Percentiles rank a stretch among this genome's conserved stretches.
Conservation (phyloP, 169 alveolate species). For the Cyclospora cayetanensis region DNA sequence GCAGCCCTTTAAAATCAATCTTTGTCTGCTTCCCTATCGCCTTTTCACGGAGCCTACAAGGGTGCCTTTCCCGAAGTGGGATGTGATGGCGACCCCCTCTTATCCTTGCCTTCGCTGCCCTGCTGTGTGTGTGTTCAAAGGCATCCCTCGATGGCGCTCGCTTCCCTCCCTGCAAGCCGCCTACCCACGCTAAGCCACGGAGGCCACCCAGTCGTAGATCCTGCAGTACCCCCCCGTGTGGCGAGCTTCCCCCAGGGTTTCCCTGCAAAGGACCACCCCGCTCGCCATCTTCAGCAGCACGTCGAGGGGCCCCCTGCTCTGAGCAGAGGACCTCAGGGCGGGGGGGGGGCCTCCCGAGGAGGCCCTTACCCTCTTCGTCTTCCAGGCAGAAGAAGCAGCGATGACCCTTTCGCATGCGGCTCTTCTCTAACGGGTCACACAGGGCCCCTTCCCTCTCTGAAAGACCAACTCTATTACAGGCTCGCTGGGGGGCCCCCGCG, state of each 20-base stretch:
- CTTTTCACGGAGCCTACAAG: too few relatives aligned
- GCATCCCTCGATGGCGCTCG: background rate
- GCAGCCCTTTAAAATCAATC: too few relatives aligned
- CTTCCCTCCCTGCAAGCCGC: background rate
- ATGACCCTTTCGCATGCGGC: background rate
- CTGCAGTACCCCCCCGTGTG: background rate
- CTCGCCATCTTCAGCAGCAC: background rate
- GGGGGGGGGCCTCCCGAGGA: background rate
- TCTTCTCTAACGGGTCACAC: background rate
- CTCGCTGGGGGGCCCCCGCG: background rate
- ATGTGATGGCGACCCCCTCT: too few relatives aligned
- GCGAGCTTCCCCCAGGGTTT: background rate
- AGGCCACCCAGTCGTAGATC: background rate
- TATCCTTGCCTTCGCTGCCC: too few relatives aligned
- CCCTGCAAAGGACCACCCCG: background rate
- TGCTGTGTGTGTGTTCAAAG: too few relatives aligned
- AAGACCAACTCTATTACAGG: background rate
- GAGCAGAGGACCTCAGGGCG: background rate
- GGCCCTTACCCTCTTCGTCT: background rate
- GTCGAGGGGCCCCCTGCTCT: background rate
- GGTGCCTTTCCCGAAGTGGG: too few relatives aligned
- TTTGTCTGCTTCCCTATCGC: too few relatives aligned
- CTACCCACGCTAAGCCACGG: background rate
- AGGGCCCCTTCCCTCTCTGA: too few relatives aligned
- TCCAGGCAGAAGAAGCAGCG: constrained; percentile 3